A percentile compares a stretch with the other conserved stretches of the same genome.
Evolutionary conservation across 2,329 filamentous ascomycete species (phyloP).

Genomic region (Talaromyces amestolkiae): DNA sequence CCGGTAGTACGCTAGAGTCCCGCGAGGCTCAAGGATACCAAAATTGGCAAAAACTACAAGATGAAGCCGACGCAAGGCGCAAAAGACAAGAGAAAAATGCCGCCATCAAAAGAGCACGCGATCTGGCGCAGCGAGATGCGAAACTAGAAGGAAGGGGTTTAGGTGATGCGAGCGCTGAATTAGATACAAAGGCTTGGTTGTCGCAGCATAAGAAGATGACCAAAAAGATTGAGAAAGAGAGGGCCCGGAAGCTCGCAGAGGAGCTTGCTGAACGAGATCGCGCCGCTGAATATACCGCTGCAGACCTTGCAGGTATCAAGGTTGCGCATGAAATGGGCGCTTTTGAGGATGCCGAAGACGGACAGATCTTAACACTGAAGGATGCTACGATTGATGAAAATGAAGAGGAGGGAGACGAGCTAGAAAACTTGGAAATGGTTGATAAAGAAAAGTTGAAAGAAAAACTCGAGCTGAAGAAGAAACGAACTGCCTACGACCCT

Average conservation of each 20-base stretch:
- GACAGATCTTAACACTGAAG: constrained; percentile 92
- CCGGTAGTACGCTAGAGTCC: constrained; percentile 78
- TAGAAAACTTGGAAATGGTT: constrained; percentile 51
- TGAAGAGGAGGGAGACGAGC: constrained; percentile 84
- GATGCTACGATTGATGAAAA: constrained; percentile 81
- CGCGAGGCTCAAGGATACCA: constrained; percentile 44
- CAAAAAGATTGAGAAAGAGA: constrained; percentile 77
- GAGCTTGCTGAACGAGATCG: constrained; percentile 76
- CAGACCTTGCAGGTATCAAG: constrained; percentile 84
- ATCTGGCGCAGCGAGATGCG: constrained; percentile 72
- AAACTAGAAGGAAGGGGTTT: constrained; percentile 79
- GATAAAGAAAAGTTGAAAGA: constrained; percentile 54
- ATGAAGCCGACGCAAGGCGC: constrained; percentile 69
- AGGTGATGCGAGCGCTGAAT: constrained; percentile 66
- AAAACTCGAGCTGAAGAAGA: constrained; percentile 82
- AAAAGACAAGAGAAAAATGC: constrained; percentile 77
- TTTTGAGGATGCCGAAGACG: constrained; percentile 73
- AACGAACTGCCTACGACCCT: constrained; percentile 83
- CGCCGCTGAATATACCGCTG: constrained; percentile 74
- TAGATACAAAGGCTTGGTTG: constrained; percentile 84
- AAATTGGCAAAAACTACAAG: constrained; percentile 59
- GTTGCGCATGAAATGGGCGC: constrained; percentile 82
- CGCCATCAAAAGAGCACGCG: constrained; percentile 81
- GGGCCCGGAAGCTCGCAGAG: constrained; percentile 67
- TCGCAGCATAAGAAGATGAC: constrained; percentile 88